Percentiles rank a stretch among this genome's conserved stretches.
Evolutionary conservation across 148 eudicot genomes (phyloP).

Genomic region (Polygonum aviculare): DNA sequence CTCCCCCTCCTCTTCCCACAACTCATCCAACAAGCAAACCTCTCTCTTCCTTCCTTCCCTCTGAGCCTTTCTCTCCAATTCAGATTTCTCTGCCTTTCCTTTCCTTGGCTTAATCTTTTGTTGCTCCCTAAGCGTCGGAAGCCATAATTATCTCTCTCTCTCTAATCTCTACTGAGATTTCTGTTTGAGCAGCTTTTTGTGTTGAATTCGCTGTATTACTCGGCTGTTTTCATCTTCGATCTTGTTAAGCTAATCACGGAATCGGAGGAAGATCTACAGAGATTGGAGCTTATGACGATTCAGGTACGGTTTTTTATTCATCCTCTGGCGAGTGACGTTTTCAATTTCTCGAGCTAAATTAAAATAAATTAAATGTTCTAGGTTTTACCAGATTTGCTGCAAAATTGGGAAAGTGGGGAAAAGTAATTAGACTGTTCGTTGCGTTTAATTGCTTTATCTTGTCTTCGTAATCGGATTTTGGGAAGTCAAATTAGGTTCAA

Average conservation of each 20-base stretch:
- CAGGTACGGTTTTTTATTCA: conserved; percentile 26
- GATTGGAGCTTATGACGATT: conserved; percentile 22
- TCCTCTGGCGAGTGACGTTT: background rate
- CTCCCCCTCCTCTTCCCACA: conserved; percentile 1
- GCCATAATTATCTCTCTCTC: background rate
- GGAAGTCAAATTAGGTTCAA: background rate
- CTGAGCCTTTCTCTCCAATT: background rate
- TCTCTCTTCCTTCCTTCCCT: background rate
- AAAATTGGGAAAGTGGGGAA: background rate
- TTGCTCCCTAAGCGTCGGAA: background rate
- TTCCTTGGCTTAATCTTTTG: background rate
- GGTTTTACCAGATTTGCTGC: background rate
- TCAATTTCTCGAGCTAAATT: background rate
- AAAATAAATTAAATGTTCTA: background rate
- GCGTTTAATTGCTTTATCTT: background rate
- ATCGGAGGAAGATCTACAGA: background rate
- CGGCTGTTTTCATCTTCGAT: background rate
- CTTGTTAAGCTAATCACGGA: too few relatives aligned
- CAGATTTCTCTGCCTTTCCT: background rate
- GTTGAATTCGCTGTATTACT: background rate
- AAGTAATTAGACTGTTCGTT: background rate
- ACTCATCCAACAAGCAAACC: background rate
- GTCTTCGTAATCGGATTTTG: background rate
- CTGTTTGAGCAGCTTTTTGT: background rate
- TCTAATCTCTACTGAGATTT: background rate